Evolutionary conservation across 768 basidiomycete genomes (phyloP).

Genomic region (Amanita molliuscula): DNA sequence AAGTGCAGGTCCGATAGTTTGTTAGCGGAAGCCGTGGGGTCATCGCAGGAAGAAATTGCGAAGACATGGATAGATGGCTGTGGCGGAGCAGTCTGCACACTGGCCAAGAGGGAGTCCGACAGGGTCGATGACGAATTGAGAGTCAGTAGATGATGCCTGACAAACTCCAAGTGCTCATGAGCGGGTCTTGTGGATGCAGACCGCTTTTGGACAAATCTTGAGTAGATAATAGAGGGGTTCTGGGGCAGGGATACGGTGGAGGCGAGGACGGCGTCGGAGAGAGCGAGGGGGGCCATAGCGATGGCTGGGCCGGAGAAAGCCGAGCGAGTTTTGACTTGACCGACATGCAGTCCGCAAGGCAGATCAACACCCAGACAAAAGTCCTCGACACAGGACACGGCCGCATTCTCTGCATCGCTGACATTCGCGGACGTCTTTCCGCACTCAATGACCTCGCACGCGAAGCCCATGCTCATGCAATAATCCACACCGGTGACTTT

Average conservation of each 20-base stretch:
- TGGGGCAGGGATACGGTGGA: slow-evolving; percentile 32
- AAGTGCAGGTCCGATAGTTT: slow-evolving; percentile 29
- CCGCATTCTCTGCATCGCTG: slow-evolving; percentile 89
- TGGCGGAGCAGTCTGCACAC: slow-evolving; percentile 34
- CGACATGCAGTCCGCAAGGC: slow-evolving; percentile 39
- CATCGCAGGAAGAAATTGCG: slow-evolving; percentile 28
- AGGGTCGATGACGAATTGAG: slow-evolving; percentile 27
- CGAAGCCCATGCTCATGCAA: slow-evolving; percentile 81
- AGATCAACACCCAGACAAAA: slow-evolving; percentile 69
- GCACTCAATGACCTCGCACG: slow-evolving; percentile 85
- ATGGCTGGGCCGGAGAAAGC: slow-evolving; percentile 11
- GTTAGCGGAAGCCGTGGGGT: slow-evolving; percentile 18
- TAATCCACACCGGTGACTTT: slow-evolving; percentile 98
- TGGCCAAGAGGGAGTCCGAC: slow-evolving; percentile 39
- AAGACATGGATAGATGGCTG: slow-evolving; percentile 47
- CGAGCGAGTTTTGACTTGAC: slow-evolving; percentile 8
- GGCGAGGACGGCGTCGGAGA: slow-evolving; percentile 14
- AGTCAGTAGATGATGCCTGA: slow-evolving; percentile 37
- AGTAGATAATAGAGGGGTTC: slow-evolving; percentile 39
- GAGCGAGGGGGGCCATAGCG: slow-evolving; percentile 9
- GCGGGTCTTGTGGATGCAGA: slow-evolving; percentile 12
- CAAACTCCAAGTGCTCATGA: slow-evolving; percentile 41
- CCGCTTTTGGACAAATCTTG: slow-evolving; percentile 27
- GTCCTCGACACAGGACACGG: slow-evolving; percentile 73
- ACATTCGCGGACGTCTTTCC: slow-evolving; percentile 82